Conservation (phyloP, 164 flowering plant species). For the Macadamia tetraphylla region DNA sequence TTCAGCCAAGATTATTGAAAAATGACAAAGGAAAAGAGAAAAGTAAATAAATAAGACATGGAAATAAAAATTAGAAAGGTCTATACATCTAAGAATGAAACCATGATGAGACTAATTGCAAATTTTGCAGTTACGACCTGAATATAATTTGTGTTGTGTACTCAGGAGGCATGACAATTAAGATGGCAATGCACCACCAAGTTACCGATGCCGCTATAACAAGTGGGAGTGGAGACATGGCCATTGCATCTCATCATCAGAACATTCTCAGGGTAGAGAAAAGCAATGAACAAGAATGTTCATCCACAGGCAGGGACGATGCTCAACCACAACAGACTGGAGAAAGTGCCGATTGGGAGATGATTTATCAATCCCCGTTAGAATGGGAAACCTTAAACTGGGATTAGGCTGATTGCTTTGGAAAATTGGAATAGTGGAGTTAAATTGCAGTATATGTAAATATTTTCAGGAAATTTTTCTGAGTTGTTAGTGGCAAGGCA, state of each 20-base stretch:
- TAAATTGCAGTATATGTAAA: too few species aligned
- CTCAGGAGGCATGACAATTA: constrained; percentile 7
- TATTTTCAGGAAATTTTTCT: too few species aligned
- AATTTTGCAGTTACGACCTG: constrained; percentile 45
- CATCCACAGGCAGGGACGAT: constrained; percentile 10
- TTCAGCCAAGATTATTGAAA: too few species aligned
- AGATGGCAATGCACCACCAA: neutral
- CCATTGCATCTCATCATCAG: neutral
- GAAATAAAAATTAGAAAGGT: too few species aligned
- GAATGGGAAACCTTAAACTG: constrained; percentile 16
- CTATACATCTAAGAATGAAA: too few species aligned
- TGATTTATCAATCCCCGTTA: constrained; percentile 8
- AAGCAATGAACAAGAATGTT: neutral
- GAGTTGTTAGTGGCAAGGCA: too few species aligned
- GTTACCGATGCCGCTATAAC: too few species aligned
- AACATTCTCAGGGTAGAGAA: neutral
- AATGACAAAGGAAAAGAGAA: too few species aligned
- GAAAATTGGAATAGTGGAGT: too few species aligned
- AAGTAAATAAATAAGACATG: too few species aligned
- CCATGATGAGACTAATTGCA: too few species aligned
- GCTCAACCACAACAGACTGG: constrained; percentile 4
- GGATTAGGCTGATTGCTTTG: neutral
- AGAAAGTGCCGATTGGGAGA: constrained; percentile 7
- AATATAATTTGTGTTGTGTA: constrained; percentile 57
- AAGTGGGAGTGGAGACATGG: neutral